A percentile compares a stretch with the other conserved stretches of the same genome.
Evolutionary conservation across 2,329 filamentous ascomycete species (phyloP).

Genomic region (Penicillium sp.): DNA sequence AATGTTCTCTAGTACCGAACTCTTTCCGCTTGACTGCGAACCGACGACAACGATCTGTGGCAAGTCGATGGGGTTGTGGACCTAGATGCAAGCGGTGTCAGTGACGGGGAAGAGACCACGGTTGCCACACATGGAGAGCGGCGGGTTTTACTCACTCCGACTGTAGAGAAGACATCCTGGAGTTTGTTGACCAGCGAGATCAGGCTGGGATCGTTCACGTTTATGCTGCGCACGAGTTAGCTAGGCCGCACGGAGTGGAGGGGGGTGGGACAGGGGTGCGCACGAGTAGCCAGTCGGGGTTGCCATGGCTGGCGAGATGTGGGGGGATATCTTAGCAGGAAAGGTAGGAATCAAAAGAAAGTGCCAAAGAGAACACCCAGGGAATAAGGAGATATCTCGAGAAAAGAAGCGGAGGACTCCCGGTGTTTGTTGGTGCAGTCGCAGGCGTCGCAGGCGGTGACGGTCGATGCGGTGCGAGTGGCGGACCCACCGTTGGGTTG

Average conservation of each 20-base stretch:
- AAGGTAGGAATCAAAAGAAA: conserved; percentile 4
- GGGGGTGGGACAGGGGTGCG: conserved; percentile 31
- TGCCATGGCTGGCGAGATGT: conserved; percentile 43
- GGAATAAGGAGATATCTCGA: conserved; percentile 7
- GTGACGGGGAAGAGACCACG: conserved; percentile 15
- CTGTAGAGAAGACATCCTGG: conserved; percentile 97
- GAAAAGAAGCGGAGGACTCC: conserved; percentile 13
- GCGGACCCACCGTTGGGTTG: conserved; percentile 7
- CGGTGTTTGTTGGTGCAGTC: conserved; percentile 22
- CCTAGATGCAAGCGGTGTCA: conserved; percentile 50
- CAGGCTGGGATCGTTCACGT: conserved; percentile 68
- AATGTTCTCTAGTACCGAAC: conserved; percentile 97
- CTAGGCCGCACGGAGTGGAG: conserved; percentile 25
- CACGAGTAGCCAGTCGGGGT: conserved; percentile 46
- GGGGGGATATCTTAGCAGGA: conserved; percentile 4
- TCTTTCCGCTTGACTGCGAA: conserved; percentile 98
- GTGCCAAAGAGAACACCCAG: conserved; percentile 14
- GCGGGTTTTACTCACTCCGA: conserved; percentile 64
- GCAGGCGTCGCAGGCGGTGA: conserved; percentile 29
- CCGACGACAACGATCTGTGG: conserved; percentile 98
- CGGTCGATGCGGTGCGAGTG: conserved; percentile 11
- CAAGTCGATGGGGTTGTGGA: conserved; percentile 98
- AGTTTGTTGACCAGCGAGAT: conserved; percentile 95
- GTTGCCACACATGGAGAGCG: neutral
- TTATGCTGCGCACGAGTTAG: conserved; percentile 55